A percentile compares a stretch with the other conserved stretches of the same genome.
Conservation (phyloP, 1,139 yeast genomes). For the Candida sojae region DNA sequence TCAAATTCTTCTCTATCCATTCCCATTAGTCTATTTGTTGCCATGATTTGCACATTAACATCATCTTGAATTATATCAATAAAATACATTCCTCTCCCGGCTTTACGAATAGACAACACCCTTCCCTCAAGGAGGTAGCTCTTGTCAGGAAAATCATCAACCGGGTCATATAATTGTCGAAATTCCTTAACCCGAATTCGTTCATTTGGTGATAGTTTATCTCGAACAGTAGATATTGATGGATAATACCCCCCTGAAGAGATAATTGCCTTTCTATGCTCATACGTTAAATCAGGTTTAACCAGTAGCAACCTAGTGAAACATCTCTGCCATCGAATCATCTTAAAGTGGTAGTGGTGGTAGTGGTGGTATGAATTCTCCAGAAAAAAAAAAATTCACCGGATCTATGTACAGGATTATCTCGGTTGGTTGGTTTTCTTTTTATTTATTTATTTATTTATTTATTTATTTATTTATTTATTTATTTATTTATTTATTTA, state of each 20-base stretch:
- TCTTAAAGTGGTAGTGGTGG: too few relatives aligned
- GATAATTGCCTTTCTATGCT: conserved; percentile 1
- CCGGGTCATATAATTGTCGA: conserved; percentile 17
- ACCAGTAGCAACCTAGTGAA: background rate
- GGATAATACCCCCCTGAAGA: conserved; percentile 20
- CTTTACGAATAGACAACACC: conserved; percentile 53
- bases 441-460: background rate
- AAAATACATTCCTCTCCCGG: conserved; percentile 69
- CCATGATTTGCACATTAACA: conserved; percentile 57
- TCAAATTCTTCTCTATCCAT: conserved; percentile 45
- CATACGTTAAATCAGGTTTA: conserved; percentile 4
- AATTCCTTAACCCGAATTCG: conserved; percentile 19
- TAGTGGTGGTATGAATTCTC: too few relatives aligned
- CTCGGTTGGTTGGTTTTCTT: background rate
- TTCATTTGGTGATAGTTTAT: conserved; percentile 13
- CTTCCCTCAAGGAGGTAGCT: conserved; percentile 52
- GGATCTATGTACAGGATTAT: too few relatives aligned
- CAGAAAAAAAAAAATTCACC: too few relatives aligned
- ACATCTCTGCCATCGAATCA: too few relatives aligned
- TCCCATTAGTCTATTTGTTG: conserved; percentile 51
- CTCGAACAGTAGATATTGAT: conserved; percentile 16
- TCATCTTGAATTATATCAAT: conserved; percentile 66
- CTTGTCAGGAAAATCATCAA: conserved; percentile 14
- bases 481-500: background rate
- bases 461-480: too few relatives aligned